Evolutionary conservation across 2,329 filamentous ascomycete species (phyloP).

Genomic region (Spiromastix sp.): DNA sequence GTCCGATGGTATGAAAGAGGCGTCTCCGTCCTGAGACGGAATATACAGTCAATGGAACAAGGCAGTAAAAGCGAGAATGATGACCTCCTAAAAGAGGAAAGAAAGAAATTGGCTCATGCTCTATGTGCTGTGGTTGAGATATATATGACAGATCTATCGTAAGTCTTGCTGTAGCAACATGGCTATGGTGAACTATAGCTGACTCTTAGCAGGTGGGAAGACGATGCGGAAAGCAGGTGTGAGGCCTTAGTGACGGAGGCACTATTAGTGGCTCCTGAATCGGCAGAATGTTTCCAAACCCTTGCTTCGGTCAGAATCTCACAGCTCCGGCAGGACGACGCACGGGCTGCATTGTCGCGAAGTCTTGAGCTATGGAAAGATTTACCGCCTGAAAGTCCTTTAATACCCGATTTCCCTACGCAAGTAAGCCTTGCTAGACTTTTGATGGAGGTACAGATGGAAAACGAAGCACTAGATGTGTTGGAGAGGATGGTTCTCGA

Average conservation of each 20-base stretch:
- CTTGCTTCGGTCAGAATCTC: conserved; percentile 89
- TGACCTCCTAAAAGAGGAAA: conserved; percentile 54
- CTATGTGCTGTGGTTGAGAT: conserved; percentile 91
- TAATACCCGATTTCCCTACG: conserved; percentile 75
- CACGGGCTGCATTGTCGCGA: conserved; percentile 62
- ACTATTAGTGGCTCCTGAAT: conserved; percentile 68
- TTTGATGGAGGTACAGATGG: conserved; percentile 81
- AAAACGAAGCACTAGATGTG: conserved; percentile 74
- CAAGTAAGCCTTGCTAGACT: conserved; percentile 74
- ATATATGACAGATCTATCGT: conserved; percentile 97
- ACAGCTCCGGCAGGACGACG: conserved; percentile 69
- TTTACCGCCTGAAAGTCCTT: conserved; percentile 57
- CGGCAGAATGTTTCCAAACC: conserved; percentile 87
- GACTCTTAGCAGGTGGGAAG: conserved; percentile 52
- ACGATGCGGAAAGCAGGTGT: conserved; percentile 79
- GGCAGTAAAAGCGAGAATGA: conserved; percentile 27
- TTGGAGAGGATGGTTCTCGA: conserved; percentile 74
- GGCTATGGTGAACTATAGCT: not conserved
- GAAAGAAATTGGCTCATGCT: conserved; percentile 75
- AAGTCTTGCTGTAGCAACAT: conserved; percentile 24
- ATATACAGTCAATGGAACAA: conserved; percentile 56
- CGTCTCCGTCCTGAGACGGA: conserved; percentile 58
- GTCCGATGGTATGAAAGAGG: conserved; percentile 54
- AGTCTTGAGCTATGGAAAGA: conserved; percentile 80
- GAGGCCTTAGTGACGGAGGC: conserved; percentile 86